Base-by-base conservation (phyloP, 345 rosid species). In the Punica granatum region DNA sequence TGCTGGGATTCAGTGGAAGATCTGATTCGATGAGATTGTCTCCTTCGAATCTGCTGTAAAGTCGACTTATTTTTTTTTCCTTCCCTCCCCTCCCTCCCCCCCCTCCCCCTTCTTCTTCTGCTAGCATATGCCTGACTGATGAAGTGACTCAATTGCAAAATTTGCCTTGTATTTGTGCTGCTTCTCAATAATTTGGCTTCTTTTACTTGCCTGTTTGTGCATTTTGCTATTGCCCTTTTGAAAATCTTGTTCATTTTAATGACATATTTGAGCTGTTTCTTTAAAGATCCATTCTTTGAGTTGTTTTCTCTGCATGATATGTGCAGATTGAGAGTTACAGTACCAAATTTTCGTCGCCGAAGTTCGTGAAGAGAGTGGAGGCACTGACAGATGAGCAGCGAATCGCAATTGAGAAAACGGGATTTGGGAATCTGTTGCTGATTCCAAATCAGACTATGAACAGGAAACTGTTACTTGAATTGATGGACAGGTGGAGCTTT, bases 401-500 rank as follows among this genome's bases (percentile, higher is more conserved):
- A 58, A 70, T 12, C 0, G 78, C 76, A 2, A 74, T 81, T 26
- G 33, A 73, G 75, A 72, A 37, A 12, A 61, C 67, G 6, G 82
- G 82, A 16, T 78, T 81, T 36, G 82, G 85, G 4, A 73, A 76
- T 68, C 71, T 81, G 46, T 62, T 81, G 53, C 66, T 67, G 41
- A 60, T 81, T 12, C 78, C 82, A 0, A 76, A 72, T 41, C 78
- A 76, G 36, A 81, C 76, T 59, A 49, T 81, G 43, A 81, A 67
- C 74, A 81, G 79, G 75, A 81, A 72, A 25, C 26, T 81, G 54
- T 62, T 81, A 6, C 70, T 62, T 8, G 85, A 81, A 9, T 76
- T 81, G 73, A 78, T 81, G 80, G 80, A 81, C 15, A 68, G 73
- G 30, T 81, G 85, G 85, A 67, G 56, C 34, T 42, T 64, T 1